Evolutionary conservation across 2,329 filamentous ascomycete genomes (phyloP), one percentile per base, ranked within the genome.

Genomic region (Claviceps sp.): DNA sequence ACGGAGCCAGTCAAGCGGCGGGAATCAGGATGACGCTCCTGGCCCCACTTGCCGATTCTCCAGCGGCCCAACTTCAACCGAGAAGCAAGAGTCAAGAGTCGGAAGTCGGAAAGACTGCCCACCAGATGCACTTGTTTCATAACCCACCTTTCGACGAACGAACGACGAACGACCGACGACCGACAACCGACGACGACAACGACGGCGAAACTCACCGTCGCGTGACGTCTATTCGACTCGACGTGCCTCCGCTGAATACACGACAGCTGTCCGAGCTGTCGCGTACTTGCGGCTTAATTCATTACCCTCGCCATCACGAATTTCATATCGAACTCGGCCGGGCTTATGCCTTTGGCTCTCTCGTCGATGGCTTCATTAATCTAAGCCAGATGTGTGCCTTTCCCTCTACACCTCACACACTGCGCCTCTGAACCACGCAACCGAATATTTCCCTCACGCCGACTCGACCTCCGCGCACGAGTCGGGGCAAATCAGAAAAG

Each of bases 401-500:
- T 8, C 14, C 20, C 42, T 5, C 20, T 41, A 20, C 2, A 30
- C 2, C 2, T 30, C 8, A 8, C 26, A 30, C 26, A 30, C 26
- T 30, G 7, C 26, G 9, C 26, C 26, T 30, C 26, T 30, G 26
- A 30, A 18, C 24, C 43, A 37, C 37, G n/a, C 34, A 42, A 18
- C 43, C 20, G 42, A n/a, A 34, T 11, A 14, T 8, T 14, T 34
- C 26, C 9, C 41, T n/a, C 22, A 37, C 51, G 41, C 11, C 40
- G 37, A 44, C 22, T 43, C 14, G 26, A 38, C 26, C 16, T 45
- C 44, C 3, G 24, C 37, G n/a, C 20, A 30, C 26, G 34, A 37
- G 34, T 52, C 50, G 51, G 51, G 41, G 8, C 38, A 34, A 37
- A n/a, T 50, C 50, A 47, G 51, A 34, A 46, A 49, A 42, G 46